Base-by-base conservation (phyloP, 148 eudicot genomes). In the Nepenthes gracilis region DNA sequence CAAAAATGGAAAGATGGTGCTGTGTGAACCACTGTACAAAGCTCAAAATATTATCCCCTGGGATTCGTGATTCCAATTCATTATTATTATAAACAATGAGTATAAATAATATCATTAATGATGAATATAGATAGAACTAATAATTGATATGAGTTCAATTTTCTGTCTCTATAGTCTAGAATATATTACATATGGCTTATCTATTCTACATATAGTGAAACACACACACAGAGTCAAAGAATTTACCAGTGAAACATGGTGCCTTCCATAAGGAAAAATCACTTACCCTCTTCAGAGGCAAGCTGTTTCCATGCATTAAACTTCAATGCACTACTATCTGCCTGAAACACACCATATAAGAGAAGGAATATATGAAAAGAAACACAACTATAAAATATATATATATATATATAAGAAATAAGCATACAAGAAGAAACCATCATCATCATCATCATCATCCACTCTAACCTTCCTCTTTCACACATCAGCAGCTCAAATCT, bases 251-350 rank as follows among this genome's bases (percentile, higher is more conserved):
- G 45, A 38, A 49, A 48, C 38, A 50, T 62, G 36, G 48, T 3
- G 55, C 58, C 34, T 50, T 50, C 45, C 23, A 37, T 5, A 15
- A 45, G 53, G 67, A 43, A 53, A 38, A 49, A 32, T 38, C 15
- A 70, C 68, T 38, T 63, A 92, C 98, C 96, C 79, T 88, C 96
- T 67, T 88, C 97, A 54, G 64, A 71, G 47, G 97, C 96, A 68
- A 92, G 96, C 69, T 88, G 94, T 80, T 72, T 78, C 98, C 98
- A 92, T 7, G 96, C 86, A 68, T 82, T 70, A 75, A 85, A 73
- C 74, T 83, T 92, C 71, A 92, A 58, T 33, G 83, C 71, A 59
- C 81, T 82, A 72, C 90, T 75, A 76, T 86, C 94, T n/a, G 86
- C 85, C 98, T 88, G 90, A 64, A 72, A 54, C 63, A 75, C 11